Percentiles rank a stretch among this genome's conserved stretches.
phyloP scores from a whole-genome alignment of 257 asterid species.

The Echium plantagineum region DNA sequence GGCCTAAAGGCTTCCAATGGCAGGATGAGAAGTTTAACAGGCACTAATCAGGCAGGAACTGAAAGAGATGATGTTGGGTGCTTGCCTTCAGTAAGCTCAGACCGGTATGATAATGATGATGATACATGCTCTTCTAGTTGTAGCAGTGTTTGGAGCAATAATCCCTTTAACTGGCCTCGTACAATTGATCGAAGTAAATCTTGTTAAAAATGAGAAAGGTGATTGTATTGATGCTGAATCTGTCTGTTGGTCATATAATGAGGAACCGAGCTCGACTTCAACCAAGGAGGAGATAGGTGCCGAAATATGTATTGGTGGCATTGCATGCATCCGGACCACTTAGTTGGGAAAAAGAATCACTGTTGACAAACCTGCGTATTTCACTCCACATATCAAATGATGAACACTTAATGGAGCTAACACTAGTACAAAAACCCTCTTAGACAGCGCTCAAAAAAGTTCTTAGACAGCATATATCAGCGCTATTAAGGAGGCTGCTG shows the following conservation, averaged over 20 bases:
- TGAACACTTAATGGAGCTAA: constrained; percentile 38
- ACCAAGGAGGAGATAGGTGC: constrained; percentile 16
- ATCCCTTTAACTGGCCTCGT: constrained; percentile 9
- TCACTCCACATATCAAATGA: constrained; percentile 40
- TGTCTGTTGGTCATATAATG: constrained; percentile 11
- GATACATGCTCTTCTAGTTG: too few relatives aligned
- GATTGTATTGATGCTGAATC: constrained; percentile 36
- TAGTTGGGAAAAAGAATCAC: constrained; percentile 43
- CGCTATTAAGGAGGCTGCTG: too few relatives aligned
- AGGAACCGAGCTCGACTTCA: constrained; percentile 11
- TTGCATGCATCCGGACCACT: constrained; percentile 44
- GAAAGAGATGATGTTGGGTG: constrained; percentile 5
- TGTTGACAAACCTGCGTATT: constrained; percentile 42
- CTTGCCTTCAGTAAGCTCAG: constrained; percentile 7
- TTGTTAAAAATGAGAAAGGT: constrained; percentile 8
- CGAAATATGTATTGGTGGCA: constrained; percentile 33
- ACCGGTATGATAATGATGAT: constrained; percentile 13
- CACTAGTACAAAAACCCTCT: too few relatives aligned
- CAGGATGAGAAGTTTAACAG: constrained; percentile 6
- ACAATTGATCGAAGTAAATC: constrained; percentile 6
- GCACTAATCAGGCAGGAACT: constrained; percentile 10
- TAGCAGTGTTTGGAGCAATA: constrained; percentile 16
- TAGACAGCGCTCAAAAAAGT: too few relatives aligned
- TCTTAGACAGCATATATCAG: too few relatives aligned
- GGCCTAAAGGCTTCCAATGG: constrained; percentile 3